Percentiles rank a stretch among this genome's conserved stretches.
Evolutionary conservation across 352 stramenopile species (phyloP).

Genomic region (Pythium vanterpoolii): DNA sequence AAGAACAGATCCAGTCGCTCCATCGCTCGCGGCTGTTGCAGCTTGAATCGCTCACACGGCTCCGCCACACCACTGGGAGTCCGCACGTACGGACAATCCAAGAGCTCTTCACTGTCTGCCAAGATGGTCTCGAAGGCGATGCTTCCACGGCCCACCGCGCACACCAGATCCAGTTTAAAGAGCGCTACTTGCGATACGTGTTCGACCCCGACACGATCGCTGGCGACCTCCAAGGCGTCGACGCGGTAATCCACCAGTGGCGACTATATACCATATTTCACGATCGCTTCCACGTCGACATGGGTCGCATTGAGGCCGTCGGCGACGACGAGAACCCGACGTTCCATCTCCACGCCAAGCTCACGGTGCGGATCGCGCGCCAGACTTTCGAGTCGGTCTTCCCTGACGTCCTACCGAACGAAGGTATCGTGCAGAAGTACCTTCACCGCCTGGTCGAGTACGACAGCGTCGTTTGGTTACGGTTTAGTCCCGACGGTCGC

Average conservation of each 20-base stretch:
- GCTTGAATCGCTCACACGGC: background rate
- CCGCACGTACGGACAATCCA: conserved; percentile 1
- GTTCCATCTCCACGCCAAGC: conserved; percentile 7
- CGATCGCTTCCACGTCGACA: conserved; percentile 3
- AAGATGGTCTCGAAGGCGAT: background rate
- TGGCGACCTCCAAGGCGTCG: conserved; percentile 4
- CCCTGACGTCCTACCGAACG: conserved; percentile 1
- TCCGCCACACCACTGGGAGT: background rate
- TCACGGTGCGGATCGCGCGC: conserved; percentile 7
- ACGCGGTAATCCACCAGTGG: conserved; percentile 21
- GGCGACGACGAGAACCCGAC: conserved; percentile 8
- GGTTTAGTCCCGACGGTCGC: conserved; percentile 6
- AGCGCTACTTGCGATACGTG: conserved; percentile 13
- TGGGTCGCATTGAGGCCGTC: conserved; percentile 2
- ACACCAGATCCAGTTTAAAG: conserved; percentile 8
- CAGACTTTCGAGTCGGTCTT: conserved; percentile 17
- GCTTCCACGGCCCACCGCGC: background rate
- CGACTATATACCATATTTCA: conserved; percentile 18
- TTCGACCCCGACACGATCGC: conserved; percentile 12
- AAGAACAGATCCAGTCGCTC: background rate
- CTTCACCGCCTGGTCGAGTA: conserved; percentile 2
- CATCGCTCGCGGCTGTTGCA: background rate
- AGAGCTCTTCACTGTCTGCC: conserved; percentile 9
- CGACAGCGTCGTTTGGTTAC: conserved; percentile 4
- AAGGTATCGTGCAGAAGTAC: conserved; percentile 7